Evolutionary conservation across 1,139 yeast genomes (phyloP).

Genomic region (Pneumocystis carinii): DNA sequence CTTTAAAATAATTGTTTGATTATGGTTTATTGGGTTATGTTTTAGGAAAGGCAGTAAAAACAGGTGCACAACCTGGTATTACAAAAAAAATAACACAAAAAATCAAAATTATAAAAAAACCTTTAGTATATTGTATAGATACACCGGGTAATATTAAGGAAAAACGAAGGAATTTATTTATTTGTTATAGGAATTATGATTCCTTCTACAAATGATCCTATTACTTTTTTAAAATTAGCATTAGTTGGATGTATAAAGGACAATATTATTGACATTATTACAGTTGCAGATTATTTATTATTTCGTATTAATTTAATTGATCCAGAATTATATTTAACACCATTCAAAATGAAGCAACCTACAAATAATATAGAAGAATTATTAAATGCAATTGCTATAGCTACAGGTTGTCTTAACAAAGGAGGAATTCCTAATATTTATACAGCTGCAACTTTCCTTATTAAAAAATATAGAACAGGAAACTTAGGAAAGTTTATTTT

Average conservation of each 20-base stretch:
- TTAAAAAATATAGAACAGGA: not conserved
- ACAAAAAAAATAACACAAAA: constrained; percentile 68
- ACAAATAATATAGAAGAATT: constrained; percentile 61
- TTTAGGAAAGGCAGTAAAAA: constrained; percentile 50
- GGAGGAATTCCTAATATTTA: constrained; percentile 13
- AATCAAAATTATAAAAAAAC: constrained; percentile 44
- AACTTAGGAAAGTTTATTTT: constrained; percentile 1
- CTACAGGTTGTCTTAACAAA: constrained; percentile 14
- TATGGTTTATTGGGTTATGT: not conserved
- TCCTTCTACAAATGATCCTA: constrained; percentile 50
- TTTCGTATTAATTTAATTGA: constrained; percentile 43
- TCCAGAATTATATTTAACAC: constrained; percentile 25
- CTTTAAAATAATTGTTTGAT: not conserved
- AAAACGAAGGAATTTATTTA: not conserved
- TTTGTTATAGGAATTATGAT: constrained; percentile 6
- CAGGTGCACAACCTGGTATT: constrained; percentile 86
- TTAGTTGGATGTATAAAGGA: constrained; percentile 67
- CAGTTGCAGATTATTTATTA: constrained; percentile 74
- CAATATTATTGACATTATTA: constrained; percentile 60
- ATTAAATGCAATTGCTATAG: constrained; percentile 38
- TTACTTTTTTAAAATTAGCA: constrained; percentile 62
- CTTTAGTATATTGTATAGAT: constrained; percentile 63
- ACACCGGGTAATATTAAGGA: constrained; percentile 61
- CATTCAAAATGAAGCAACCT: constrained; percentile 40
- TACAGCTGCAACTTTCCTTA: constrained; percentile 12